Conservation (phyloP, 805 yeast genomes). For the Lachancea quebecensis region DNA sequence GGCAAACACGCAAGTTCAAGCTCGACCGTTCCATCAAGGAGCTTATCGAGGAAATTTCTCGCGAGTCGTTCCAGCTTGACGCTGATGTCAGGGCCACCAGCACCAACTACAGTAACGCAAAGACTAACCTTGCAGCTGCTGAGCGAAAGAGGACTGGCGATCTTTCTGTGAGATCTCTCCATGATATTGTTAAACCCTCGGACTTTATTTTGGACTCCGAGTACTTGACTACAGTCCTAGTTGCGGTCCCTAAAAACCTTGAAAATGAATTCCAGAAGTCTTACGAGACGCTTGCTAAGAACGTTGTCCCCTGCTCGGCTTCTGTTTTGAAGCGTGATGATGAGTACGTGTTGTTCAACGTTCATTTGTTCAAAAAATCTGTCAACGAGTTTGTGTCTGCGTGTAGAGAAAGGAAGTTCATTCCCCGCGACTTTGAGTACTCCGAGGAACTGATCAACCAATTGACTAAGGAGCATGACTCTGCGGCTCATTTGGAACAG, state of each 20-base stretch:
- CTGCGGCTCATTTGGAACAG: slow-evolving; percentile 67
- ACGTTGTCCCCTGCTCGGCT: slow-evolving; percentile 93
- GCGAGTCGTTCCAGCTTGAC: slow-evolving; percentile 79
- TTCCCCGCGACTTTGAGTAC: slow-evolving; percentile 87
- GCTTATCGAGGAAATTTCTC: slow-evolving; percentile 59
- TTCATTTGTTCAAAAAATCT: slow-evolving; percentile 79
- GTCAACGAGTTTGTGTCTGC: slow-evolving; percentile 60
- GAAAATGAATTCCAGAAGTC: slow-evolving; percentile 52
- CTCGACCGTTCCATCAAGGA: slow-evolving; percentile 77
- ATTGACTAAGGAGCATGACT: slow-evolving; percentile 71
- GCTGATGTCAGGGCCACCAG: slow-evolving; percentile 74
- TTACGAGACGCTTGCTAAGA: slow-evolving; percentile 70
- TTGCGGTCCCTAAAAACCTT: slow-evolving; percentile 75
- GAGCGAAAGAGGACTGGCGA: slow-evolving; percentile 94
- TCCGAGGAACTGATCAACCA: slow-evolving; percentile 68
- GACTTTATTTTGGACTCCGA: slow-evolving; percentile 84
- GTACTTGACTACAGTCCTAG: slow-evolving; percentile 73
- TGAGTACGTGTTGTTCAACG: slow-evolving; percentile 67
- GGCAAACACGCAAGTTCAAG: slow-evolving; percentile 86
- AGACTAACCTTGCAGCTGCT: slow-evolving; percentile 75
- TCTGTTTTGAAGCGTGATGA: slow-evolving; percentile 58
- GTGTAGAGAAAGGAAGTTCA: slow-evolving; percentile 80
- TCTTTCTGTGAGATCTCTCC: slow-evolving; percentile 81
- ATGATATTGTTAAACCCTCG: slow-evolving; percentile 74
- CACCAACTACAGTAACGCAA: slow-evolving; percentile 72